phyloP scores from a whole-genome alignment of 202 grass and related monocot genomes.

The Setaria viridis region DNA sequence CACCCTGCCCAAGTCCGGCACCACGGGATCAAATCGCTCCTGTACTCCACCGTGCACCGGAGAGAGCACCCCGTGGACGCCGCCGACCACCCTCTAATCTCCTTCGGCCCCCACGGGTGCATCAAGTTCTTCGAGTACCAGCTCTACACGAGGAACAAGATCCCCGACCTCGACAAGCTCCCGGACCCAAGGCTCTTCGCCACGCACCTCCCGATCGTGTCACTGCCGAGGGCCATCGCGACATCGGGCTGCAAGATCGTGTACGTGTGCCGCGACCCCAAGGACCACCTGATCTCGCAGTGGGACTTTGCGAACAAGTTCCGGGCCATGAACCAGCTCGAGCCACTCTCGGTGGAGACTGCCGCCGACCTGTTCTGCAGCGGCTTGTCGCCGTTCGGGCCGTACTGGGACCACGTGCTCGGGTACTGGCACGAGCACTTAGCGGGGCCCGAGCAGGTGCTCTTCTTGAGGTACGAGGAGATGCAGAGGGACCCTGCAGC shows the following conservation, averaged over 20 bases:
- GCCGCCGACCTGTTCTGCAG: constrained; percentile 14
- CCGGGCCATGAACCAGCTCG: background rate
- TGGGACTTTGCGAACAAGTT: constrained; percentile 37
- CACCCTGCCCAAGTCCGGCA: constrained; percentile 58
- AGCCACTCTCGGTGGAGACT: background rate
- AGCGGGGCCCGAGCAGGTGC: constrained; percentile 28
- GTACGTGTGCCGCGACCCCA: constrained; percentile 56
- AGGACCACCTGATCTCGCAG: constrained; percentile 41
- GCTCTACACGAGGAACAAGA: constrained; percentile 14
- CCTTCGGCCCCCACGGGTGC: constrained; percentile 27
- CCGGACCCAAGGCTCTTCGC: constrained; percentile 51
- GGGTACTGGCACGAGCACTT: constrained; percentile 44
- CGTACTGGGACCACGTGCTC: constrained; percentile 47
- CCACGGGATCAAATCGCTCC: constrained; percentile 53
- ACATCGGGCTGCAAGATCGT: constrained; percentile 41
- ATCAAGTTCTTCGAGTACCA: constrained; percentile 32
- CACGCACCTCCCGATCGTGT: constrained; percentile 51
- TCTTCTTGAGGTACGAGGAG: constrained; percentile 63
- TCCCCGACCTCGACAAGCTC: constrained; percentile 37
- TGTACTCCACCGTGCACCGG: constrained; percentile 44
- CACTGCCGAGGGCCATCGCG: constrained; percentile 25
- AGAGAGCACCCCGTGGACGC: background rate
- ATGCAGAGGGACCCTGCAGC: constrained; percentile 25
- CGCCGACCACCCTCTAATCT: constrained; percentile 12
- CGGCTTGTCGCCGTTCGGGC: constrained; percentile 17